Evolutionary conservation across 805 yeast species (phyloP), one percentile per base, ranked within the genome.

Genomic region (Pichia phayaonensis): DNA sequence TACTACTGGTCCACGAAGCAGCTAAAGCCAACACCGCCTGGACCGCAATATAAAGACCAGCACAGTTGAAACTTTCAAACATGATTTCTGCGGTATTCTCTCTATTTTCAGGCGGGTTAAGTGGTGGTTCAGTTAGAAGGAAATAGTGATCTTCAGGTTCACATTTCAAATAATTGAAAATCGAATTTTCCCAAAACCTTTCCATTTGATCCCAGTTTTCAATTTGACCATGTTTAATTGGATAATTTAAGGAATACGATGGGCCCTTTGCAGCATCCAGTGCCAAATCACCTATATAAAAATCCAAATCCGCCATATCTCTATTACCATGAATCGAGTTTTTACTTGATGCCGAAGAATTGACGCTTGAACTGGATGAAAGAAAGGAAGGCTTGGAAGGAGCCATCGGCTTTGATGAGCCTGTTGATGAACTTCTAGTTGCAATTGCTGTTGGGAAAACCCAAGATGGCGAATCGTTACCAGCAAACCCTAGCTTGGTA

Each of bases 181-280:
- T 90, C 44, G 96, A 88, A 62, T 87, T 86, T 65, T 94, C 98
- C 99, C 99, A 94, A 69, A 90, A 92, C 66, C 99, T 79, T 70
- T 94, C 99, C 99, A 94, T 94, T 65, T 94, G 97, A 72, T 94
- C 99, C 99, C 99, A 94, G 68, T 94, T 89, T 69, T 94, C 99
- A 56, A 94, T 86, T 73, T 94, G 99, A 24, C 99, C 99, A 65
- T 94, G 99, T 68, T 90, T 85, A 54, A 94, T 90, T 20, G 99
- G 99, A 63, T 94, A 94, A 56, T 82, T 80, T 52, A 94, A 73
- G 27, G 90, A 84, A 69, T 94, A 94, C 27, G 88, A 74, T 23
- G 96, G 89, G 7, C 96, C 95, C 60, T 81, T 84, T n/a, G 97
- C 85, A 15, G 96, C 96, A 48, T 77, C 79, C 42, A 94, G 63